A percentile compares a stretch with the other conserved stretches of the same genome.
These are phyloP conservation scores for Tylopilus cervinicoccineus DNA, from an alignment of 768 basidiomycete species.

Conservation along the genomic window DNA sequence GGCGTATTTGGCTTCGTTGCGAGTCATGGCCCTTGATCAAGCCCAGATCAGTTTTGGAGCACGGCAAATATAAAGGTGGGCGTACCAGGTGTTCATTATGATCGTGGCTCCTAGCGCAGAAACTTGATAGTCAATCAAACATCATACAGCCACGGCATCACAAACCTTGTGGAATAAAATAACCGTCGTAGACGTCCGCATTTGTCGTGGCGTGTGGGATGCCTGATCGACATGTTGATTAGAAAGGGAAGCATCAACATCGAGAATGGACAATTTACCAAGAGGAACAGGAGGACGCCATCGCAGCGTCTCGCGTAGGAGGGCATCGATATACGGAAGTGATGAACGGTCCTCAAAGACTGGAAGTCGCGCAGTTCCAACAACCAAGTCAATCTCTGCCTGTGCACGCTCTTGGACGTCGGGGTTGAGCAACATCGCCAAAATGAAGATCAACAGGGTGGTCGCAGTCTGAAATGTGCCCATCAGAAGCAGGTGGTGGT, in stretches of 20 bases:
- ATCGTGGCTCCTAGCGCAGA: slow-evolving; percentile 23
- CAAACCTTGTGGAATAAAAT: slow-evolving; percentile 52
- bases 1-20: slow-evolving; percentile 32
- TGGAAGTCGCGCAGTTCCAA: slow-evolving; percentile 31
- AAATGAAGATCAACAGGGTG: slow-evolving; percentile 27
- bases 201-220: slow-evolving; percentile 34
- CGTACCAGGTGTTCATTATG: slow-evolving; percentile 27
- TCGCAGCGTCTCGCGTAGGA: slow-evolving; percentile 31
- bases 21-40: slow-evolving; percentile 27
- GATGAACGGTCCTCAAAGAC: slow-evolving; percentile 27
- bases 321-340: slow-evolving; percentile 26
- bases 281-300: slow-evolving; percentile 36
- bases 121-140: neutral
- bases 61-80: neutral
- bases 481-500: neutral
- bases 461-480: slow-evolving; percentile 27
- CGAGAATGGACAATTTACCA: slow-evolving; percentile 16
- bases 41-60: neutral
- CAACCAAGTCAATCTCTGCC: slow-evolving; percentile 32
- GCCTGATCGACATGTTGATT: slow-evolving; percentile 13
- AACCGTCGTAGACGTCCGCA: slow-evolving; percentile 43
- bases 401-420: slow-evolving; percentile 37
- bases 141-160: neutral
- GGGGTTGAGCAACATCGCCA: slow-evolving; percentile 36
- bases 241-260: neutral